Conservation (phyloP, 169 alveolate species). For the Plasmodium ovale region DNA sequence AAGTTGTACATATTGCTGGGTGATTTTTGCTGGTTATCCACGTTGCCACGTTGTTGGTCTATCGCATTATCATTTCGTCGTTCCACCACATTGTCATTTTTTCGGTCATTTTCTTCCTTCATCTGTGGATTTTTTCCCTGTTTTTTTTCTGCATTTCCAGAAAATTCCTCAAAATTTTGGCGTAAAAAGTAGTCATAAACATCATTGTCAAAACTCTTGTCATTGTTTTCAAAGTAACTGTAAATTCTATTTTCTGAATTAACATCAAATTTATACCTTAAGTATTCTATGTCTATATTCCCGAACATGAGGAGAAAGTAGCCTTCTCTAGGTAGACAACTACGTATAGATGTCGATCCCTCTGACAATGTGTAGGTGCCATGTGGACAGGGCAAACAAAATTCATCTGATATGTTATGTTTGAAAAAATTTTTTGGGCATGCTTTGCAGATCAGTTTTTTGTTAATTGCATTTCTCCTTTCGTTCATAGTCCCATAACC, state of each 20-base stretch:
- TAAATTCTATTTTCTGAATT: conserved; percentile 49
- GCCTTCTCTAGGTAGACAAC: conserved; percentile 83
- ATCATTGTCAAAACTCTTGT: conserved; percentile 46
- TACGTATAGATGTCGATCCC: conserved; percentile 78
- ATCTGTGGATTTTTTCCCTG: background rate
- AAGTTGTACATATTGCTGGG: conserved; percentile 25
- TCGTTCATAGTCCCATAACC: conserved; percentile 72
- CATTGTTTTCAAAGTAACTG: conserved; percentile 31
- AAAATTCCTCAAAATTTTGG: conserved; percentile 19
- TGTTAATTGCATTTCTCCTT: conserved; percentile 52
- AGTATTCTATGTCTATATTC: conserved; percentile 33
- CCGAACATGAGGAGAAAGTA: conserved; percentile 73
- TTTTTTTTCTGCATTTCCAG: background rate
- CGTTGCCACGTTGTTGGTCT: background rate
- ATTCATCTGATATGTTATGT: conserved; percentile 77
- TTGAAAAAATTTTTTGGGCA: conserved; percentile 75
- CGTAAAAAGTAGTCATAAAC: conserved; percentile 59
- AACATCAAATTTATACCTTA: conserved; percentile 50
- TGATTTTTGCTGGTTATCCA: conserved; percentile 2
- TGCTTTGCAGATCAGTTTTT: conserved; percentile 22
- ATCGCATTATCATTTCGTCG: background rate
- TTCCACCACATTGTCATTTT: background rate
- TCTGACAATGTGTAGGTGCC: conserved; percentile 77
- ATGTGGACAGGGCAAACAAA: conserved; percentile 82
- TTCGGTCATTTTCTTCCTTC: background rate